Conservation (phyloP, 305 asterid species). For the Solanum hybrid region DNA sequence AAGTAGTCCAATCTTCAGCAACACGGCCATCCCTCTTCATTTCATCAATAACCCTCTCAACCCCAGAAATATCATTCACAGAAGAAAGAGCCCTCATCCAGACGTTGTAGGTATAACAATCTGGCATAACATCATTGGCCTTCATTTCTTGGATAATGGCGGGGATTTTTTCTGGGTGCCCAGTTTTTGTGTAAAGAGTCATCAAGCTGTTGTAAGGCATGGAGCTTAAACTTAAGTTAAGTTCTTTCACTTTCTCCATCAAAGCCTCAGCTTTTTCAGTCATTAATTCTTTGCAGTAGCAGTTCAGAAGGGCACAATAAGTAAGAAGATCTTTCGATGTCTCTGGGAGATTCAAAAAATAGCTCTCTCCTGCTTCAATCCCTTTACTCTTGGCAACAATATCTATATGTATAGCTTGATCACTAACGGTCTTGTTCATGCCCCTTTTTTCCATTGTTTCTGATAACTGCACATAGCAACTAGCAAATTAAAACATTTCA, state of each 20-base stretch:
- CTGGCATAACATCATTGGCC: constrained; percentile 53
- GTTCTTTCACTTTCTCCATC: constrained; percentile 81
- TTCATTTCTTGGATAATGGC: constrained; percentile 83
- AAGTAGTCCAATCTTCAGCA: constrained; percentile 82
- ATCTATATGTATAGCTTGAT: constrained; percentile 86
- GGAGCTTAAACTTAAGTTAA: constrained; percentile 55
- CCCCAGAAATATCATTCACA: constrained; percentile 56
- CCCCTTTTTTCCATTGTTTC: constrained; percentile 79
- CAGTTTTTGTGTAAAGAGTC: constrained; percentile 61
- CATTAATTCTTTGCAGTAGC: constrained; percentile 77
- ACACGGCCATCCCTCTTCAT: constrained; percentile 92
- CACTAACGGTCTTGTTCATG: constrained; percentile 81
- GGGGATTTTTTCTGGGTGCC: constrained; percentile 47
- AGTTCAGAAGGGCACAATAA: constrained; percentile 76
- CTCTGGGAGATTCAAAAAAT: constrained; percentile 65
- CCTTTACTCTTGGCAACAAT: constrained; percentile 70
- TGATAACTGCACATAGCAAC: constrained; percentile 50
- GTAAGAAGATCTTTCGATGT: constrained; percentile 62
- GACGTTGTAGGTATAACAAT: constrained; percentile 64
- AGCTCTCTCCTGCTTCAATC: constrained; percentile 60
- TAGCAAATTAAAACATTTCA: background rate
- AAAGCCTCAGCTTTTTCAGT: constrained; percentile 60
- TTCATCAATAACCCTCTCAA: constrained; percentile 88
- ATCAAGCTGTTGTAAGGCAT: constrained; percentile 85
- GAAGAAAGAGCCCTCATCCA: constrained; percentile 99